phyloP scores from a whole-genome alignment of 2,329 filamentous ascomycete species.

The Colletotrichum melonis region DNA sequence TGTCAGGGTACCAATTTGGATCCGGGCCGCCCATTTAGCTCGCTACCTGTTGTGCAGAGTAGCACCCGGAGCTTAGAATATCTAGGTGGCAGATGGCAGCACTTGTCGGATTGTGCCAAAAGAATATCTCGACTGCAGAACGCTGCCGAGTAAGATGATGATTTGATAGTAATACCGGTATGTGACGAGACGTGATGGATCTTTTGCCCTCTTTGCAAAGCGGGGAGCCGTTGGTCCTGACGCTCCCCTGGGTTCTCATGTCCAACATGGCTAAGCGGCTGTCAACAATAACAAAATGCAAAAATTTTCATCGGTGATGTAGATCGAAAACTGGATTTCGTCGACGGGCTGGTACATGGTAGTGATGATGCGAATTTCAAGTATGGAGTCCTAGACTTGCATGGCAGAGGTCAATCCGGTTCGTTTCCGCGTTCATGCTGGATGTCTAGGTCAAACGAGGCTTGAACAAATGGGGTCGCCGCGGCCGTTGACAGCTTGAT shows the following conservation, averaged over 20 bases:
- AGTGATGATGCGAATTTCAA: background rate
- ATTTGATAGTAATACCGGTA: background rate
- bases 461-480: slow-evolving; percentile 34
- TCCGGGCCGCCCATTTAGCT: background rate
- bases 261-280: background rate
- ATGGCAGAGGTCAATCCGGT: slow-evolving; percentile 14
- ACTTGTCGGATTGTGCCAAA: background rate
- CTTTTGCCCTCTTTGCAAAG: background rate
- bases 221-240: background rate
- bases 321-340: background rate
- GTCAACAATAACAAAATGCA: slow-evolving; percentile 11
- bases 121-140: background rate
- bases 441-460: slow-evolving; percentile 18
- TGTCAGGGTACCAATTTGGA: background rate
- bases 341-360: background rate
- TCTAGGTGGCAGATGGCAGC: background rate
- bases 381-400: slow-evolving; percentile 1
- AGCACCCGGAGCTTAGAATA: background rate
- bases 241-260: background rate
- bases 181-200: background rate
- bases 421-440: slow-evolving; percentile 14
- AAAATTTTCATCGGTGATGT: slow-evolving; percentile 3
- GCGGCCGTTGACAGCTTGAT: slow-evolving; percentile 15
- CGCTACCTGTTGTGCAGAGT: background rate
- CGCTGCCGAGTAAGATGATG: background rate